Evolutionary conservation across 768 basidiomycete genomes (phyloP), one percentile per base, ranked within the genome.

Genomic region (Cubamyces lactineus): DNA sequence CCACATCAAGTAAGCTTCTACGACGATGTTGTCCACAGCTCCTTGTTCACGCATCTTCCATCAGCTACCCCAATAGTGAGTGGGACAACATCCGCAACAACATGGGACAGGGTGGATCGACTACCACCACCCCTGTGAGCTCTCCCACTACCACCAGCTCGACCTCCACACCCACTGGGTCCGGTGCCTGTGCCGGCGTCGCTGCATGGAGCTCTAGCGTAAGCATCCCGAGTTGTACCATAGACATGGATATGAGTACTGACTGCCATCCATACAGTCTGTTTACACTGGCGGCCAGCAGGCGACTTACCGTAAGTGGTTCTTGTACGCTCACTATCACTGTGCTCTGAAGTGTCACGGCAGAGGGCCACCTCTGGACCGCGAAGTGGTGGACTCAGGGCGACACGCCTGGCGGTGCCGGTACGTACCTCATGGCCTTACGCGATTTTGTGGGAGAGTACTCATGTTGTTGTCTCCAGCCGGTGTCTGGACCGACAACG

Each of bases 31-130:
- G 15, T 28, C 2, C 16, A 4, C 17, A 6, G 48, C 1, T 5
- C 2, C 2, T 12, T 5, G 2, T 2, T 51, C 2, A 49, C 50
- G 13, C 43, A n/a, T 13, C 30, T 8, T 40, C n/a, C 11, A 8
- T 2, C 48, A 59, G 57, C 84, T 86, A 65, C 74, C 88, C 88
- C 11, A 77, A 82, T 66, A 88, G 86, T 75, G 84, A 85, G 66
- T 91, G 84, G 83, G 84, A 85, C 71, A 90, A 90, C 72, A 81
- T 90, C 65, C 79, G 80, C 17, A 82, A 75, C 71, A 87, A 87
- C 73, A 87, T 90, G 82, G 82, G 79, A 23, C 57, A 61, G 42
- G 40, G 65, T 9, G 65, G 62, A 28, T 53, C 63, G 7, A 62
- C 73, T 0, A 68, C 73, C 13, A 65, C 71, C 17, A 47, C 67